These are phyloP conservation scores for Ilex asprella DNA, from an alignment of 257 asterid genomes.

Conservation along the genomic window DNA sequence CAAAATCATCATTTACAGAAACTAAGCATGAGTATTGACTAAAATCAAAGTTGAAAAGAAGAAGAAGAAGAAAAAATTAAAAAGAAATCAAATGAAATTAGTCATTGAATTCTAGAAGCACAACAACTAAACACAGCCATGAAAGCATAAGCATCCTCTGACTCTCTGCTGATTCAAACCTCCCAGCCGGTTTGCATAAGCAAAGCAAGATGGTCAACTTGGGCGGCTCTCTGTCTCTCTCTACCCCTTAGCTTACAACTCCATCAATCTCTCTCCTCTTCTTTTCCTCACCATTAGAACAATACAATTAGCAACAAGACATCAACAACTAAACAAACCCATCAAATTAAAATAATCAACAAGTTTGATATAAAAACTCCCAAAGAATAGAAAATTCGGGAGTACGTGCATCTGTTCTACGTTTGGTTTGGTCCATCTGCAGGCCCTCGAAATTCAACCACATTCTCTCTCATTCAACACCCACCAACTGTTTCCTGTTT, in stretches of 20 bases:
- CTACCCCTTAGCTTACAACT: slow-evolving; percentile 12
- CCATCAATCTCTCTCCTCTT: slow-evolving; percentile 14
- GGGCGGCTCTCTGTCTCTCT: slow-evolving; percentile 48
- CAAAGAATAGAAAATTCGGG: not conserved
- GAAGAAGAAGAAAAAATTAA: too few relatives aligned
- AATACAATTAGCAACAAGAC: slow-evolving; percentile 1
- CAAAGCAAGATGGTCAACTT: slow-evolving; percentile 45
- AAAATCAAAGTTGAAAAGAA: too few relatives aligned
- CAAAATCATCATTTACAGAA: too few relatives aligned
- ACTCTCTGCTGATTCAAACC: slow-evolving; percentile 11
- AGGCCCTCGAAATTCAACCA: slow-evolving; percentile 54
- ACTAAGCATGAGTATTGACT: too few relatives aligned
- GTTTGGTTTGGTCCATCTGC: slow-evolving; percentile 49
- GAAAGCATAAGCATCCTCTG: not conserved
- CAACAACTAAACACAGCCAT: too few relatives aligned
- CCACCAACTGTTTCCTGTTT: slow-evolving; percentile 1
- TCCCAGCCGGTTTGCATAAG: slow-evolving; percentile 26
- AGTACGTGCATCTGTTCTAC: slow-evolving; percentile 55
- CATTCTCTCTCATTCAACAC: not conserved
- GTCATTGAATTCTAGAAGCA: too few relatives aligned
- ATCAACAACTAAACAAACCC: slow-evolving; percentile 9
- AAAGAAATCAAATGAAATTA: not conserved
- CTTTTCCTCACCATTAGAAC: slow-evolving; percentile 9
- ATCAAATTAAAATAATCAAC: not conserved
- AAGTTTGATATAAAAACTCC: not conserved